Base-by-base conservation (phyloP, 1,284 basidiomycete genomes). In the Xanthoconium separans region DNA sequence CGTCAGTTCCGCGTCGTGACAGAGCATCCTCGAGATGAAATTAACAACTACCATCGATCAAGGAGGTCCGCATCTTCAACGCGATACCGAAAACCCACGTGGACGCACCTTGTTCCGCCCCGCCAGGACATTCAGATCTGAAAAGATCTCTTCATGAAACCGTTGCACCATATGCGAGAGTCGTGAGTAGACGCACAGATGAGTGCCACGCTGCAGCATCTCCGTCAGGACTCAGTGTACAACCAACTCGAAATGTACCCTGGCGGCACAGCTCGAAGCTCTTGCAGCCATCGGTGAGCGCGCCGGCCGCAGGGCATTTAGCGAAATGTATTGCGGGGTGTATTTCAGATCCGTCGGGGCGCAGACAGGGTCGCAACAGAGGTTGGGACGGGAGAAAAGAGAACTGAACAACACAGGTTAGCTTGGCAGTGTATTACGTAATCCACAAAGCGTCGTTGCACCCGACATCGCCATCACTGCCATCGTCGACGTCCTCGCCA, bases 281-380 rank as follows among this genome's bases (percentile, higher is more conserved):
- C 70, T 92, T 92, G 85, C 86, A 91, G 47, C 89, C 89, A 64
- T 90, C 85, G 48, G 89, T 85, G 41, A 92, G 75, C 8, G 87
- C 85, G 56, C 85, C 88, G 2, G 89, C 87, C 2, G 88, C 89
- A 0, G 89, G 85, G 56, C 87, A 84, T 64, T 89, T 90, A 2
- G 90, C 89, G 57, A 91, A 91, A 66, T 91, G 89, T 90, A 92
- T 92, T 10, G 89, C 85, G 3, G 87, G 86, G 63, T 91, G 91
- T 22, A 22, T n/a, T n/a, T n/a, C n/a, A n/a, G n/a, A n/a, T n/a
- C n/a, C 89, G 58, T 91, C 85, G 3, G 87, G 86, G 63, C 91
- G 91, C n/a, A n/a, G n/a, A n/a, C n/a, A n/a, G n/a, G n/a, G n/a
- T n/a, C n/a, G n/a, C n/a, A n/a, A n/a, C n/a, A n/a, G n/a, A n/a